Conservation (phyloP, 768 basidiomycete species). For the Brasilioporus rufonigricans region DNA sequence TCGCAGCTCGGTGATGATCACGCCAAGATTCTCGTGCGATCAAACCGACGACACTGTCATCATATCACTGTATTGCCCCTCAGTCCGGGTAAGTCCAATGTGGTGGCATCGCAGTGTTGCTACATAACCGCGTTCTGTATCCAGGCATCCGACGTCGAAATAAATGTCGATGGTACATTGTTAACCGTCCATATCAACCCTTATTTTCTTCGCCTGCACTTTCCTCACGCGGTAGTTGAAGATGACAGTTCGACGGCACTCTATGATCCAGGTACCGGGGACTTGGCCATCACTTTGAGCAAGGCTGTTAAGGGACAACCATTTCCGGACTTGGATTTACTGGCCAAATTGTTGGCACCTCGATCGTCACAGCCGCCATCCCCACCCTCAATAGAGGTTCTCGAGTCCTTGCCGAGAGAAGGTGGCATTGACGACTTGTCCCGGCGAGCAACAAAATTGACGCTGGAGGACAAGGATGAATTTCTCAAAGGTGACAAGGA, state of each 20-base stretch:
- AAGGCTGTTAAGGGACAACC: constrained; percentile 65
- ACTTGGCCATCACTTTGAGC: constrained; percentile 67
- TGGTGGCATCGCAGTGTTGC: neutral
- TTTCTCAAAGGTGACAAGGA: constrained; percentile 50
- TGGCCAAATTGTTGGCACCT: constrained; percentile 76
- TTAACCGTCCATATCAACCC: constrained; percentile 79
- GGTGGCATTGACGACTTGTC: constrained; percentile 42
- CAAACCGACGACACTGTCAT: constrained; percentile 58
- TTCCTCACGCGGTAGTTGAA: constrained; percentile 61
- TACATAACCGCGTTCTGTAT: constrained; percentile 11
- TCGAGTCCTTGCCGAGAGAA: constrained; percentile 31
- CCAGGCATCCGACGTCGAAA: constrained; percentile 81
- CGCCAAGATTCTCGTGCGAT: constrained; percentile 68
- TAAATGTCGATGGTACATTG: constrained; percentile 67
- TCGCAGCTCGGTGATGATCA: constrained; percentile 54
- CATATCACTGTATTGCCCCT: constrained; percentile 66
- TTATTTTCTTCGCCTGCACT: constrained; percentile 79
- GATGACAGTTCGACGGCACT: constrained; percentile 64
- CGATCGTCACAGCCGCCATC: constrained; percentile 38
- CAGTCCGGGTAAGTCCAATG: constrained; percentile 54
- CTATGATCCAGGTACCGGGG: constrained; percentile 79
- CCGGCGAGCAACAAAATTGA: constrained; percentile 42
- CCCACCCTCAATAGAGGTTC: constrained; percentile 56
- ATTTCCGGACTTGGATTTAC: constrained; percentile 76
- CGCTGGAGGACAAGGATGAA: constrained; percentile 51